phyloP scores from a whole-genome alignment of 306 rosid genomes.

The Mucuna pruriens region DNA sequence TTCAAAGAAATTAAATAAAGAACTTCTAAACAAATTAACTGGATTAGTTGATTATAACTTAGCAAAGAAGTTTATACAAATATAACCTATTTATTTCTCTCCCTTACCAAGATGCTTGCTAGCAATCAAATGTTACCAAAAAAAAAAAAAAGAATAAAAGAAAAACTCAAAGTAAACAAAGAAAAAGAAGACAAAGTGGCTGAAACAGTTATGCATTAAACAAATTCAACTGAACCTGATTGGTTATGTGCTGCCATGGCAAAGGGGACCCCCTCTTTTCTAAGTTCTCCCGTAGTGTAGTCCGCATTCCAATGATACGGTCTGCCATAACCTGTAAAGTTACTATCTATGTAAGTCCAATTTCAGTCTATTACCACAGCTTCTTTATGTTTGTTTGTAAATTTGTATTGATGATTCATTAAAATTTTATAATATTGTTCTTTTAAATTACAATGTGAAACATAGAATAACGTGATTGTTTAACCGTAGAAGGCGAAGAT shows the following conservation, averaged over 20 bases:
- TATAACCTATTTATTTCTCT: too few species aligned
- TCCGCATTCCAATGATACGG: slow-evolving; percentile 90
- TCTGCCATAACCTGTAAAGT: slow-evolving; percentile 85
- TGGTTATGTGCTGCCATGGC: slow-evolving; percentile 87
- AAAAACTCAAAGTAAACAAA: not conserved
- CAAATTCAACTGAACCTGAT: slow-evolving; percentile 63
- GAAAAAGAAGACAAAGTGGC: not conserved
- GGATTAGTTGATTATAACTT: too few species aligned
- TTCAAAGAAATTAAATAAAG: too few species aligned
- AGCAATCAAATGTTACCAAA: too few species aligned
- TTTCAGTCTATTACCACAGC: not conserved
- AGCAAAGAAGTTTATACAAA: too few species aligned
- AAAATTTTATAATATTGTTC: not conserved
- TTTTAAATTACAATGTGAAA: not conserved
- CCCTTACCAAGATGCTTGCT: not conserved
- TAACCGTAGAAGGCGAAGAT: not conserved
- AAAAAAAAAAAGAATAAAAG: too few species aligned
- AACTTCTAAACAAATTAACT: too few species aligned
- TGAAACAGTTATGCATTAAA: not conserved
- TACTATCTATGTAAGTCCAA: slow-evolving; percentile 8
- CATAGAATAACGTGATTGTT: not conserved
- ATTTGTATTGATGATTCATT: not conserved
- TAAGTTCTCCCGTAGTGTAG: slow-evolving; percentile 68
- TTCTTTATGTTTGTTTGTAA: not conserved
- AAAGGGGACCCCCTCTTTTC: slow-evolving; percentile 78